phyloP scores from a whole-genome alignment of 179 eudicot species.

The Silene coronaria region DNA sequence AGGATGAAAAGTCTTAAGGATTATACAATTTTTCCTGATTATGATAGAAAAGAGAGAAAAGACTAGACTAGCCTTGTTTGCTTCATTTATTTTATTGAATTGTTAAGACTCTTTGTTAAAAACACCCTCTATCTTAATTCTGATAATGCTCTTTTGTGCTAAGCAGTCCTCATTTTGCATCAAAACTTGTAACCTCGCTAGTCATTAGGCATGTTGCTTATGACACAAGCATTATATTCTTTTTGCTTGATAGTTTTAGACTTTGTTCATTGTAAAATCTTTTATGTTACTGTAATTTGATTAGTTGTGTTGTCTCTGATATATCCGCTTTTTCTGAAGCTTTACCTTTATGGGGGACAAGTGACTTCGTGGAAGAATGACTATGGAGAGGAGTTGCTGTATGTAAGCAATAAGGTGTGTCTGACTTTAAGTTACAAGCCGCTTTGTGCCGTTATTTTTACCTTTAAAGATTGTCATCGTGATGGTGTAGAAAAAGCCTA shows the following conservation, averaged over 20 bases:
- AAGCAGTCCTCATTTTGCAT: neutral
- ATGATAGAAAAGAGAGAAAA: too few relatives aligned
- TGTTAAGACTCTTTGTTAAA: neutral
- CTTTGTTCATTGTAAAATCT: neutral
- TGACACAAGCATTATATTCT: neutral
- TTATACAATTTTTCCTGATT: too few relatives aligned
- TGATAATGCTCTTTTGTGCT: neutral
- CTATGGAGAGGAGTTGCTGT: slow-evolving; percentile 85
- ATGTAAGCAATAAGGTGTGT: slow-evolving; percentile 78
- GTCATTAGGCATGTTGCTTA: neutral
- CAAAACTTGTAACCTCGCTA: neutral
- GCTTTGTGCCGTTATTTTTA: neutral
- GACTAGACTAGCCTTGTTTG: too few relatives aligned
- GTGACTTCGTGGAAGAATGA: slow-evolving; percentile 99
- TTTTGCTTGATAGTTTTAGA: neutral
- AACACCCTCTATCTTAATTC: neutral
- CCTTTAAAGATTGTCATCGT: neutral
- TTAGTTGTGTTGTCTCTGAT: slow-evolving; percentile 13
- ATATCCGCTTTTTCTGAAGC: slow-evolving; percentile 30
- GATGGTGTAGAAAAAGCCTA: neutral
- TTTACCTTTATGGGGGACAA: slow-evolving; percentile 81
- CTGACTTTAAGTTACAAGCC: slow-evolving; percentile 2
- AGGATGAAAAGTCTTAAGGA: too few relatives aligned
- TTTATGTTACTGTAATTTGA: neutral
- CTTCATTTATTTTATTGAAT: too few relatives aligned